Evolutionary conservation across 169 alveolate species (phyloP).

Genomic region (Plasmodium cynomolgi): DNA sequence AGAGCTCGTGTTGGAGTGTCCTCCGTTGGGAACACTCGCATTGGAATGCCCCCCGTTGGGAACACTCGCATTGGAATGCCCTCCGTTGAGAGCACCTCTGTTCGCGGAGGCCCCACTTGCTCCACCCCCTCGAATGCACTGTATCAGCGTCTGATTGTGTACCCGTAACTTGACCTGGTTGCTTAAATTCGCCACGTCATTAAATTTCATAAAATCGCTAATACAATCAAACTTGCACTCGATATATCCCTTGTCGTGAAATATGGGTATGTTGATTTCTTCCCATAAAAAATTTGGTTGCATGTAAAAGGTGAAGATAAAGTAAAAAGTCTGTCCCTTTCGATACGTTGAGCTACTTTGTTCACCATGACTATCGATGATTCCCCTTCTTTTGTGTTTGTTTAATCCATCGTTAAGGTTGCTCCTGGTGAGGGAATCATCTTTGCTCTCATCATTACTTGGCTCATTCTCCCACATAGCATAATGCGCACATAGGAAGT

Average conservation of each 20-base stretch:
- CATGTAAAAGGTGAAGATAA: slow-evolving; percentile 44
- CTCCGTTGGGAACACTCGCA: neutral
- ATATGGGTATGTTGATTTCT: slow-evolving; percentile 43
- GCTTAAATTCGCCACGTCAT: neutral
- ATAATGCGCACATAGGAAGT: slow-evolving; percentile 50
- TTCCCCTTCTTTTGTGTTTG: neutral
- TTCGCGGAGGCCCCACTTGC: neutral
- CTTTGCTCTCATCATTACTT: neutral
- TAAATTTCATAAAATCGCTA: slow-evolving; percentile 13
- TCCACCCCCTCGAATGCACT: slow-evolving; percentile 6
- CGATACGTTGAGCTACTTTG: neutral
- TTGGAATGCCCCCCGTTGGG: neutral
- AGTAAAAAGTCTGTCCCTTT: slow-evolving; percentile 27
- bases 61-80: neutral
- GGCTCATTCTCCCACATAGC: neutral
- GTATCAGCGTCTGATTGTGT: slow-evolving; percentile 10
- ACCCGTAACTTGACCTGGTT: neutral
- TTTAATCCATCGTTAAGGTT: neutral
- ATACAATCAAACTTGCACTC: slow-evolving; percentile 42
- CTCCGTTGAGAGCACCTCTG: neutral
- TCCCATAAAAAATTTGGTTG: slow-evolving; percentile 52
- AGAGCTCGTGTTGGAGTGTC: neutral
- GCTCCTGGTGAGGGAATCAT: neutral
- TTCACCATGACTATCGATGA: neutral
- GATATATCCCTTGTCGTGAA: slow-evolving; percentile 36